Evolutionary conservation across 345 rosid genomes (phyloP).

Genomic region (Corymbia maculata): DNA sequence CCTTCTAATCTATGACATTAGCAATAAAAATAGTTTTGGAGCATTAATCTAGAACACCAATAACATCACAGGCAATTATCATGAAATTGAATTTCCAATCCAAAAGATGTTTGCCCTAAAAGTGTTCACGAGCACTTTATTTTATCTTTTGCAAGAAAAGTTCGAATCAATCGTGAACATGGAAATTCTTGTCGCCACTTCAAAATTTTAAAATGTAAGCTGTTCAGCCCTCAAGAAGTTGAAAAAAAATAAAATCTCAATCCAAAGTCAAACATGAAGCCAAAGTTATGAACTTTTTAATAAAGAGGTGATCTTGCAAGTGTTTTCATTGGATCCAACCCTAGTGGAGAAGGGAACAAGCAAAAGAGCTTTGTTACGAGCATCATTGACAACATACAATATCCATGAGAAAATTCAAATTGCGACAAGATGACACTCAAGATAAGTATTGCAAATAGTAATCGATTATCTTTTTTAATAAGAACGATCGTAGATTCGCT

Average conservation of each 20-base stretch:
- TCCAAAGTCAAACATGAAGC: accelerated
- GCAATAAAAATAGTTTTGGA: neutral
- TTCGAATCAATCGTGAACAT: neutral
- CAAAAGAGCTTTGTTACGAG: neutral
- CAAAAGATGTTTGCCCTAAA: neutral
- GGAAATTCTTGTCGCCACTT: neutral
- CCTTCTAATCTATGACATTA: neutral
- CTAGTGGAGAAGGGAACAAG: neutral
- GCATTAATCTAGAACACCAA: neutral
- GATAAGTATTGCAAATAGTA: too few relatives aligned
- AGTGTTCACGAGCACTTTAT: neutral
- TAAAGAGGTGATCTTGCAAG: neutral
- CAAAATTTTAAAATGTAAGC: too few relatives aligned
- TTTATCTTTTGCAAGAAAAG: neutral
- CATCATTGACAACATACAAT: neutral
- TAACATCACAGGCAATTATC: neutral
- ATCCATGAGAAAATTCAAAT: neutral
- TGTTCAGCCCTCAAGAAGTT: too few relatives aligned
- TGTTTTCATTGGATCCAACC: neutral
- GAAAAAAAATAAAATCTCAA: neutral
- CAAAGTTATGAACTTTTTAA: too few relatives aligned
- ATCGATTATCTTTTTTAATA: neutral
- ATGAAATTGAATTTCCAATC: neutral
- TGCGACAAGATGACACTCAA: neutral
- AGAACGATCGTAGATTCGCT: too few relatives aligned